phyloP scores from a whole-genome alignment of 306 rosid species.

The Chamaecrista fasciculata region DNA sequence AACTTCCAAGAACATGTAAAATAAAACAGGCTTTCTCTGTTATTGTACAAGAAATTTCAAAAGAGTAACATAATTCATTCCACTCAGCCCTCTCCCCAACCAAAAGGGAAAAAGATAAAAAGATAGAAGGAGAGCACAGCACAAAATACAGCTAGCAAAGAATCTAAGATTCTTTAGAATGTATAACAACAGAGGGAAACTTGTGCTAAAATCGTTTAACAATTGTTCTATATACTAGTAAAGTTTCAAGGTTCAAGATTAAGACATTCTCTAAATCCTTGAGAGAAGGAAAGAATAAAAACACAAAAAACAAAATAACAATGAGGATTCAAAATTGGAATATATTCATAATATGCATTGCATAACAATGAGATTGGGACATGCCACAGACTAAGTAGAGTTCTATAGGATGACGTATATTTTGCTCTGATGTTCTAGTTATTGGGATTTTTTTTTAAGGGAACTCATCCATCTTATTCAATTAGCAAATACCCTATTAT shows the following conservation, averaged over 20 bases:
- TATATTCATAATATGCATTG: background rate
- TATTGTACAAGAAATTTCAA: slow-evolving; percentile 3
- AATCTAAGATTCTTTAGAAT: slow-evolving; percentile 5
- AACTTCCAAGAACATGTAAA: background rate
- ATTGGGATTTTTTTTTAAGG: no score
- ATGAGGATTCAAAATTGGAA: slow-evolving; percentile 2
- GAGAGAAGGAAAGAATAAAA: background rate
- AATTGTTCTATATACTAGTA: slow-evolving; percentile 16
- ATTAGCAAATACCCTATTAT: no score
- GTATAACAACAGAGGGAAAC: background rate
- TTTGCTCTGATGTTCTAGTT: slow-evolving; percentile 12
- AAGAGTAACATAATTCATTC: slow-evolving; percentile 17
- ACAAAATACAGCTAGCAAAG: slow-evolving; percentile 7
- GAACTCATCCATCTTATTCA: no score
- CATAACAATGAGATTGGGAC: background rate
- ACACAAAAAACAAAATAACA: background rate
- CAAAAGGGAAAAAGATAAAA: background rate
- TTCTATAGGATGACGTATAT: slow-evolving; percentile 7
- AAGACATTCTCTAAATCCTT: background rate
- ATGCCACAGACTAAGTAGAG: background rate
- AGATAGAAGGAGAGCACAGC: background rate
- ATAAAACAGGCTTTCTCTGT: background rate
- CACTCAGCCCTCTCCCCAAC: background rate
- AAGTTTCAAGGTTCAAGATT: background rate
- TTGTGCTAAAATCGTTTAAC: slow-evolving; percentile 1